phyloP scores from a whole-genome alignment of 805 yeast genomes.

The Saccharomyces mikatae region DNA sequence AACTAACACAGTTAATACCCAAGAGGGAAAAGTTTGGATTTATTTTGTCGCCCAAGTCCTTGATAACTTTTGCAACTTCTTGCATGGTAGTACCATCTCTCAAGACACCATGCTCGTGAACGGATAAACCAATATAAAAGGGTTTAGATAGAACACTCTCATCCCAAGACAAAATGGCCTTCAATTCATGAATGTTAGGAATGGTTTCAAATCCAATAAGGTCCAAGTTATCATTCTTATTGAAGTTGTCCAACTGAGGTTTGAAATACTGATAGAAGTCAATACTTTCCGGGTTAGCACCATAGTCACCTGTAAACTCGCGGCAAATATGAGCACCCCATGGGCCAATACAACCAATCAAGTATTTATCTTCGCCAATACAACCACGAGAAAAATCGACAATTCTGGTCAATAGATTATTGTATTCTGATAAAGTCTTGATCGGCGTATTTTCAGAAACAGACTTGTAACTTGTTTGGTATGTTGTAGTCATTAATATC shows the following conservation, averaged over 20 bases:
- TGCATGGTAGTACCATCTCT: conserved; percentile 45
- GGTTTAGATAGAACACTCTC: conserved; percentile 32
- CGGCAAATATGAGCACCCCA: conserved; percentile 64
- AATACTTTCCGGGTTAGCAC: conserved; percentile 18
- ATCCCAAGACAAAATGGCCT: conserved; percentile 38
- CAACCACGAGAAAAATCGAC: conserved; percentile 17
- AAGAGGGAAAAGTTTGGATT: conserved; percentile 36
- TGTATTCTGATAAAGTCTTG: conserved; percentile 16
- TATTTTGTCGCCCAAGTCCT: conserved; percentile 12
- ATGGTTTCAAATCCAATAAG: conserved; percentile 64
- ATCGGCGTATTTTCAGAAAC: conserved; percentile 30
- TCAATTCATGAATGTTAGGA: conserved; percentile 52
- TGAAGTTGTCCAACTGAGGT: conserved; percentile 41
- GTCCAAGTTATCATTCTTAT: conserved; percentile 41
- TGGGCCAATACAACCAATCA: conserved; percentile 62
- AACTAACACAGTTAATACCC: conserved; percentile 66
- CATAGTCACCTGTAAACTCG: conserved; percentile 68
- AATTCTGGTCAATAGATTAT: conserved; percentile 16
- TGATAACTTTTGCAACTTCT: conserved; percentile 24
- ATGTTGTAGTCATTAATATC: conserved; percentile 47
- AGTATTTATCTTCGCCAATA: conserved; percentile 17
- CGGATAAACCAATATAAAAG: conserved; percentile 39
- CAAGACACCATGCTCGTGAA: conserved; percentile 31
- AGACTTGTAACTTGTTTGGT: conserved; percentile 44
- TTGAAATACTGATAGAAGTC: conserved; percentile 28